A percentile compares a stretch with the other conserved stretches of the same genome.
phyloP scores from a whole-genome alignment of 805 yeast genomes.

The Candida caryicola region DNA sequence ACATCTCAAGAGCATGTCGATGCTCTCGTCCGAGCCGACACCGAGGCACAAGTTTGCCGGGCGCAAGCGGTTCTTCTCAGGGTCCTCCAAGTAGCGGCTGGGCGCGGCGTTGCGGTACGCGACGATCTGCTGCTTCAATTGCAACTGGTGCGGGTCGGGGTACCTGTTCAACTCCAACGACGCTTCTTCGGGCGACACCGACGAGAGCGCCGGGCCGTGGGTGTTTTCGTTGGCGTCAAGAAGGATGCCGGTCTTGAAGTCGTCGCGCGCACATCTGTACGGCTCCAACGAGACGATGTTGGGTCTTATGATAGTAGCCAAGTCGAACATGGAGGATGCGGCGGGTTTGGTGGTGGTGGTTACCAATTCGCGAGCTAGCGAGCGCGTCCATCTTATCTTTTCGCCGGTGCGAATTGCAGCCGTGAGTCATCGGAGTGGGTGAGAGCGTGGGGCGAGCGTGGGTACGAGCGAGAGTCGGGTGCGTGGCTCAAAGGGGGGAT shows the following conservation, averaged over 20 bases:
- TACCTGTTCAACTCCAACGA: slow-evolving; percentile 74
- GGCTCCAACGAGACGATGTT: slow-evolving; percentile 83
- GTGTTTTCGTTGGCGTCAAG: slow-evolving; percentile 97
- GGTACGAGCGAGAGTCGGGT: too few species aligned
- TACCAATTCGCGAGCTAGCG: too few species aligned
- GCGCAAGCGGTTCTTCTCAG: slow-evolving; percentile 28
- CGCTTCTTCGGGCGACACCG: slow-evolving; percentile 43
- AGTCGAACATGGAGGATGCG: slow-evolving; percentile 44
- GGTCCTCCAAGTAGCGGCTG: slow-evolving; percentile 10
- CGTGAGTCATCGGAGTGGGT: neutral
- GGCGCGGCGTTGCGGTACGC: slow-evolving; percentile 64
- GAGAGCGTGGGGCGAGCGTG: too few species aligned
- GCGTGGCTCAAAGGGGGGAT: too few species aligned
- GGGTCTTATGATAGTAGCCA: slow-evolving; percentile 70
- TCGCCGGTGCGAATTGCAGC: neutral
- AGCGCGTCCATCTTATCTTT: neutral
- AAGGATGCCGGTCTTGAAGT: slow-evolving; percentile 81
- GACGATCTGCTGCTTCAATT: slow-evolving; percentile 68
- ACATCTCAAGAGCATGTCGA: slow-evolving; percentile 84
- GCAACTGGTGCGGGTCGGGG: slow-evolving; percentile 93
- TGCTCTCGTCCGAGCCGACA: slow-evolving; percentile 96
- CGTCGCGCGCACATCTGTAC: slow-evolving; percentile 95
- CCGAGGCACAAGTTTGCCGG: slow-evolving; percentile 84
- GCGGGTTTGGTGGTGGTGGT: too few species aligned
- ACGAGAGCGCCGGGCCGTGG: slow-evolving; percentile 73